Evolutionary conservation across 768 basidiomycete genomes (phyloP).

Genomic region (Lentinula sp.): DNA sequence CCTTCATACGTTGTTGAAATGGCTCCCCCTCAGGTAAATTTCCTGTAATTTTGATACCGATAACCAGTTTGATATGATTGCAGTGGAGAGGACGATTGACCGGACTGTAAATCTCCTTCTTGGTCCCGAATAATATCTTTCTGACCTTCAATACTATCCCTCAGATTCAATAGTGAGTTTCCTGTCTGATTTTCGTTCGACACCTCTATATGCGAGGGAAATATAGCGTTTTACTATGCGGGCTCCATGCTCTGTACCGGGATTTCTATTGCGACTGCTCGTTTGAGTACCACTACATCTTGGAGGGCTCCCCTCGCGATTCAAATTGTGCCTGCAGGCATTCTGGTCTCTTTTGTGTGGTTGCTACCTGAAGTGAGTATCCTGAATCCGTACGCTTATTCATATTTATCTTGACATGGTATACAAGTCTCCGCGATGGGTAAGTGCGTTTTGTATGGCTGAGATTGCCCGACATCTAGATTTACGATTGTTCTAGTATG

Average conservation of each 20-base stretch:
- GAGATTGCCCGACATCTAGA: constrained; percentile 31
- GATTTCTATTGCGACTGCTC: constrained; percentile 36
- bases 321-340: constrained; percentile 39
- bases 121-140: constrained; percentile 11
- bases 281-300: constrained; percentile 25
- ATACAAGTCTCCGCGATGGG: constrained; percentile 46
- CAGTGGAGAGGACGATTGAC: constrained; percentile 47
- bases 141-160: constrained; percentile 11
- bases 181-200: neutral
- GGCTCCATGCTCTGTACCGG: constrained; percentile 40
- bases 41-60: neutral
- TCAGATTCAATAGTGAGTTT: constrained; percentile 15
- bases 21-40: constrained; percentile 43
- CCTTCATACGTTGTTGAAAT: constrained; percentile 50
- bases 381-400: no score
- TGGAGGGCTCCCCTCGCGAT: constrained; percentile 51
- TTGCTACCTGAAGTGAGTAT: constrained; percentile 23
- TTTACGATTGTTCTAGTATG: neutral
- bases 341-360: constrained; percentile 22
- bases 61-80: neutral
- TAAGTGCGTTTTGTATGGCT: constrained; percentile 19
- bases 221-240: constrained; percentile 37
- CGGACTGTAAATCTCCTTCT: constrained; percentile 31
- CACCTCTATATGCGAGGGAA: neutral
- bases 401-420: no score